phyloP scores from a whole-genome alignment of 768 basidiomycete genomes.

The Cubamyces lactineus region DNA sequence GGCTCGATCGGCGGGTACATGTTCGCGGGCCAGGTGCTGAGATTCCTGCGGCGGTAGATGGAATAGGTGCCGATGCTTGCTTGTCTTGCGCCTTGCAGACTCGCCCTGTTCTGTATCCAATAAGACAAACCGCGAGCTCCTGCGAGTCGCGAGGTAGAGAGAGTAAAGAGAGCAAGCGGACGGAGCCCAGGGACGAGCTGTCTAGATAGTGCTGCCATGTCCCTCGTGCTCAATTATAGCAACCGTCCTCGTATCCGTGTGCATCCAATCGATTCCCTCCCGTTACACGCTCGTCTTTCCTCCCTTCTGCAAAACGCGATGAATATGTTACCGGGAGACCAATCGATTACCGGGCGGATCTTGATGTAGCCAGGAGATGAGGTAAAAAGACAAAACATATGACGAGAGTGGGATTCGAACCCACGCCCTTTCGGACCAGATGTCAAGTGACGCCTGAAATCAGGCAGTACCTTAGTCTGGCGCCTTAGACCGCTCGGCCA shows the following conservation, averaged over 20 bases:
- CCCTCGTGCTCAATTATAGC: no score
- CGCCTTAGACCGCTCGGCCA: constrained; percentile 92
- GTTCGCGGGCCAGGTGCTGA: neutral
- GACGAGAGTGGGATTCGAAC: constrained; percentile 55
- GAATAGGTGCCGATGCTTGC: neutral
- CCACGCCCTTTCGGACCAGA: constrained; percentile 54
- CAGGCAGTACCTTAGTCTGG: constrained; percentile 61
- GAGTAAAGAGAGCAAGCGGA: neutral
- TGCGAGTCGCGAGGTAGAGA: neutral
- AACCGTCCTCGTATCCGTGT: no score
- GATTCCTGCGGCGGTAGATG: neutral
- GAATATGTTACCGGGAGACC: no score
- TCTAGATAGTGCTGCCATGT: no score
- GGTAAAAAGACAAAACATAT: constrained; percentile 1
- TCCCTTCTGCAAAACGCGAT: no score
- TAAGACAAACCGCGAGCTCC: neutral
- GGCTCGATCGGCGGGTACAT: constrained; percentile 77
- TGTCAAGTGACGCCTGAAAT: constrained; percentile 7
- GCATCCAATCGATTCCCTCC: no score
- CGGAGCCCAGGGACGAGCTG: no score
- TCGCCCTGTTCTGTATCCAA: no score
- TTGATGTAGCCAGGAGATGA: no score
- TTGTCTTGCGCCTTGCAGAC: no score
- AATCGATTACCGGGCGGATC: no score
- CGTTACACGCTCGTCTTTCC: no score